Base-by-base conservation (phyloP, 2,329 filamentous ascomycete species). In the Colletotrichum magnum region DNA sequence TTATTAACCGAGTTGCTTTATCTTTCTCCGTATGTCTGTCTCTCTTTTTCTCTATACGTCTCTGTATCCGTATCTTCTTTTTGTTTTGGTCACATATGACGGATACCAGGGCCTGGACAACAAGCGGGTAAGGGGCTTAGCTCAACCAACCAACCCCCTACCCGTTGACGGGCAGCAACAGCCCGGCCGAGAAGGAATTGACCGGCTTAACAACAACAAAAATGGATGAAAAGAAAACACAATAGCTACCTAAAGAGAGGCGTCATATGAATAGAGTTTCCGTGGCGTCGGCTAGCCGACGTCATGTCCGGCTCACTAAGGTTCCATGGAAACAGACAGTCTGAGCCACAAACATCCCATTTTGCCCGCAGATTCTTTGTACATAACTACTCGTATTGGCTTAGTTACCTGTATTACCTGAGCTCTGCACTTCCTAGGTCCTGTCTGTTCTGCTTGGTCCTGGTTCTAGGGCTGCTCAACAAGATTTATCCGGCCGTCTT, bases 241-340 rank as follows among this genome's bases (percentile, higher is more conserved):
- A 45, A 45, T 12, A 48, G 26, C 18, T 13, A 53, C 39, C 4
- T 48, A 12, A 39, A 4, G 5, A 15, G 9, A 53, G 24, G 50
- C 66, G 62, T 60, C 48, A 66, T 60, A 60, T 21, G 52, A 66
- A 66, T 69, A 66, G 56, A 69, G 62, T 69, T 69, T 66, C 21
- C 43, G 56, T 60, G 66, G 66, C 66, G 62, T 59, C 50, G 32
- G 56, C 32, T 66, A 60, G 24, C 43, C 62, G 62, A 69, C 66
- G 66, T 66, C 66, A 69, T 69, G 10, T 51, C 24, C 56, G 45
- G 21, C 43, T 12, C 24, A 51, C 43, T 24, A 57, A 57, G 45
- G 66, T 52, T 61, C 48, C 26, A 47, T 66, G 50, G 51, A 60
- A 66, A 65, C 61, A 45, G 43, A n/a, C 50, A 59, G 62, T 60